These are phyloP conservation scores for Monilinia laxa DNA, from an alignment of 2,329 filamentous ascomycete species.

Conservation along the genomic window DNA sequence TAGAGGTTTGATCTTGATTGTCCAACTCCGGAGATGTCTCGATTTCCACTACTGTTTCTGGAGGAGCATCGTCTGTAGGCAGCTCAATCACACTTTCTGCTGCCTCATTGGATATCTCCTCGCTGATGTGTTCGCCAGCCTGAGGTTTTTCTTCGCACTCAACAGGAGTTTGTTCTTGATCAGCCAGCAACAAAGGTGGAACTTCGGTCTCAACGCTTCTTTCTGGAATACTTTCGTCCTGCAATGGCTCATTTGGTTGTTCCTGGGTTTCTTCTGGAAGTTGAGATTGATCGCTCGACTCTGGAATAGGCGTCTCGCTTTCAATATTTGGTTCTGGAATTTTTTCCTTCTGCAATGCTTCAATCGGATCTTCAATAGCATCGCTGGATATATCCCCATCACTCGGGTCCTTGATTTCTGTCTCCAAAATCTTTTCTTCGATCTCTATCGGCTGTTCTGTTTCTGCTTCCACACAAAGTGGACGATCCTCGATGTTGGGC, in stretches of 20 bases:
- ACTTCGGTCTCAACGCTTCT: background rate
- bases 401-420: accelerated
- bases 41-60: no score
- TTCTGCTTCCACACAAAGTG: no score
- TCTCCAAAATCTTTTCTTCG: background rate
- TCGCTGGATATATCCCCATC: background rate
- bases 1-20: background rate
- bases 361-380: background rate
- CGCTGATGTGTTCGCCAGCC: background rate
- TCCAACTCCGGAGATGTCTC: background rate
- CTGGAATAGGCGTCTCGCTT: background rate
- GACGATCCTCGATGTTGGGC: background rate
- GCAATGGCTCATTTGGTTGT: background rate
- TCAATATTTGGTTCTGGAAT: background rate
- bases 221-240: no score
- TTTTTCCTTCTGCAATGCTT: background rate
- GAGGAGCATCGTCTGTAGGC: background rate
- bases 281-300: background rate
- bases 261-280: background rate
- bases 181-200: background rate
- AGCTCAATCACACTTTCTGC: background rate
- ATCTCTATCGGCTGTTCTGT: background rate
- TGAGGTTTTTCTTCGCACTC: background rate
- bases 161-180: background rate
- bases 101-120: background rate